Evolutionary conservation across 371 early-diverging fungal species (phyloP).

Genomic region (Mucor indicus): DNA sequence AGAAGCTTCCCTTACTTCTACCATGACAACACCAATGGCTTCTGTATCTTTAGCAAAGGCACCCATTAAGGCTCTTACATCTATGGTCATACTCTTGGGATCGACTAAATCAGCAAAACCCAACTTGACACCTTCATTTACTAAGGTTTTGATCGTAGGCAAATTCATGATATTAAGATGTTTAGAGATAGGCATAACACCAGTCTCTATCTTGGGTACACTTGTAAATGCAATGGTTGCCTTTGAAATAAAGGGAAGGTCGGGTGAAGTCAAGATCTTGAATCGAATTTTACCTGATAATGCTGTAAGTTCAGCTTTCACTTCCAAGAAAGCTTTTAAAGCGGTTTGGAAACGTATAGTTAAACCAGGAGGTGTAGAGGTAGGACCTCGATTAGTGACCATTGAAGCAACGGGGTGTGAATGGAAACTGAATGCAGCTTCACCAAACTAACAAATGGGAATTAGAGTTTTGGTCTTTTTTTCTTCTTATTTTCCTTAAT

Average conservation of each 20-base stretch:
- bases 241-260: conserved; percentile 41
- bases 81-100: conserved; percentile 44
- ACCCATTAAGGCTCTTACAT: conserved; percentile 32
- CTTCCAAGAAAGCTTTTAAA: conserved; percentile 23
- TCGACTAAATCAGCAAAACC: conserved; percentile 42
- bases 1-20: conserved; percentile 29
- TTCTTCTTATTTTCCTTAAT: too few relatives aligned
- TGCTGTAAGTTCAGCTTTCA: conserved; percentile 43
- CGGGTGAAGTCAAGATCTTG: conserved; percentile 39
- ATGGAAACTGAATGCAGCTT: conserved; percentile 44
- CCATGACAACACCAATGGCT: conserved; percentile 39
- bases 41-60: conserved; percentile 27
- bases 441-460: conserved; percentile 33
- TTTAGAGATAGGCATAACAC: conserved; percentile 40
- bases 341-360: conserved; percentile 31
- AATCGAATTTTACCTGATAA: conserved; percentile 38
- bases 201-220: conserved; percentile 36
- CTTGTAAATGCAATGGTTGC: conserved; percentile 43
- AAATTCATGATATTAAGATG: conserved; percentile 47
- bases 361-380: conserved; percentile 34
- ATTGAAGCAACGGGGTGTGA: conserved; percentile 39
- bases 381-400: conserved; percentile 17
- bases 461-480: not conserved
- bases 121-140: conserved; percentile 37
- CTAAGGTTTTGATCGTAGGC: conserved; percentile 34